Evolutionary conservation across 305 asterid genomes (phyloP).

Genomic region (Plantago lanceolata): DNA sequence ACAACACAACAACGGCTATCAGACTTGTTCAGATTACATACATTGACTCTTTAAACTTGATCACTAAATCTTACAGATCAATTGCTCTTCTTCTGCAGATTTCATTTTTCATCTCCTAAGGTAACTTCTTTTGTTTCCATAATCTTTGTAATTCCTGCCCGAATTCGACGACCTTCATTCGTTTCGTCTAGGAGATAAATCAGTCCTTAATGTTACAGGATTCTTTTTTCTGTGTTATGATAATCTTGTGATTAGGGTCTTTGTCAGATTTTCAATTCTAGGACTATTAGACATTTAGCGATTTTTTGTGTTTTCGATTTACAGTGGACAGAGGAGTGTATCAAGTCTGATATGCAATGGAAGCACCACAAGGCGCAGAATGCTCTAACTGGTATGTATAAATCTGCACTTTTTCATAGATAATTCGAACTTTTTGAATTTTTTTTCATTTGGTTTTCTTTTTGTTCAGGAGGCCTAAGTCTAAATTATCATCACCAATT

Average conservation of each 20-base stretch:
- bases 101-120: neutral
- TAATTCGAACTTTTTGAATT: neutral
- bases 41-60: neutral
- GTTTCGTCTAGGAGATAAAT: no score
- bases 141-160: no score
- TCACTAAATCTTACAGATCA: no score
- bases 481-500: conserved; percentile 36
- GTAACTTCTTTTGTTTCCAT: no score
- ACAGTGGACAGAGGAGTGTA: neutral
- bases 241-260: neutral
- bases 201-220: neutral
- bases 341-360: conserved; percentile 33
- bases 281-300: neutral
- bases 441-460: neutral
- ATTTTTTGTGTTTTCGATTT: neutral
- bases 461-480: conserved; percentile 44
- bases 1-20: conserved; percentile 22
- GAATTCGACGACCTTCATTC: no score
- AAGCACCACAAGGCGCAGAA: conserved; percentile 34
- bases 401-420: neutral
- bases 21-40: conserved; percentile 26
- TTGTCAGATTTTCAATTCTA: neutral
- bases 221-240: no score
- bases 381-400: conserved; percentile 38
- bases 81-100: neutral